Percentiles rank a stretch among this genome's conserved stretches.
These are phyloP conservation scores for Carex pumila DNA, from an alignment of 176 grass and related monocot genomes.

Conservation along the genomic window DNA sequence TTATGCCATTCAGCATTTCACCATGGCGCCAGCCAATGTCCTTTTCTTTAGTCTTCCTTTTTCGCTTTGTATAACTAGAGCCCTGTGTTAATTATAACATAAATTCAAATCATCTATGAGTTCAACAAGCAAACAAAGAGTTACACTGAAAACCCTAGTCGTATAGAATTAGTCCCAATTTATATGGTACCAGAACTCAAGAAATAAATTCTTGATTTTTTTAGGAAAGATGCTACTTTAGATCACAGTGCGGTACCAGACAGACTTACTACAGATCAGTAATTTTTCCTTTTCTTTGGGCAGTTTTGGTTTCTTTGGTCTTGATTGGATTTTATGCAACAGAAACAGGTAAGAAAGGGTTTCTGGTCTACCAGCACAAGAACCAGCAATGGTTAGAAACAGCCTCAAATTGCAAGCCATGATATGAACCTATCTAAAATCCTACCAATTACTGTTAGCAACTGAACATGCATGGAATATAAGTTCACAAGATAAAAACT, in stretches of 20 bases:
- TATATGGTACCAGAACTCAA: not conserved
- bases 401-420: not conserved
- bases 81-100: not conserved
- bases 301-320: not conserved
- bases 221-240: not conserved
- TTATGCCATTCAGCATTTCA: conserved; percentile 64
- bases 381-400: not conserved
- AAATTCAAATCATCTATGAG: not conserved
- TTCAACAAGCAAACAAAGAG: not conserved
- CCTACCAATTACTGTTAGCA: not conserved
- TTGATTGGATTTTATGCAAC: not conserved
- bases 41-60: conserved; percentile 33
- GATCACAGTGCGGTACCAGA: not conserved
- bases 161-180: not conserved
- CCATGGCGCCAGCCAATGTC: conserved; percentile 77
- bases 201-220: not conserved
- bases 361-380: not conserved
- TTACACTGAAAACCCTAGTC: not conserved
- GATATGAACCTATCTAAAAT: not conserved
- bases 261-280: not conserved
- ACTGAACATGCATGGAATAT: not conserved
- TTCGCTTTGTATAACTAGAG: not conserved
- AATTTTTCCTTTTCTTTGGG: not conserved
- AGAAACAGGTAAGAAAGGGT: not conserved
- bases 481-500: not conserved